Evolutionary conservation across 495 filamentous ascomycete species (phyloP).

Genomic region (Saxophila tyrrhenica): DNA sequence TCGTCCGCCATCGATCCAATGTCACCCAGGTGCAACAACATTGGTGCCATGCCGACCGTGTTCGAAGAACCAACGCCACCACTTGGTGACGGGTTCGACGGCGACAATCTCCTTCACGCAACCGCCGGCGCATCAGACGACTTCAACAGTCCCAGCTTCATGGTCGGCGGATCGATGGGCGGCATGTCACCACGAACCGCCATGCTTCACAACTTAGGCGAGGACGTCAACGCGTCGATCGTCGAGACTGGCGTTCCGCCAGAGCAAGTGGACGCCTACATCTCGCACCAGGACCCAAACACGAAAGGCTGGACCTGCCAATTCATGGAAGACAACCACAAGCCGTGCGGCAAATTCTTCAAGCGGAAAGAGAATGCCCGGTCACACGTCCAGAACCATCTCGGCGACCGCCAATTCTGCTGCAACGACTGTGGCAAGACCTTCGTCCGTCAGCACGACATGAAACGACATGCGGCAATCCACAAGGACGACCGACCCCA

Average conservation of each 20-base stretch:
- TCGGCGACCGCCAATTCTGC: slow-evolving; percentile 85
- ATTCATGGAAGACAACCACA: slow-evolving; percentile 42
- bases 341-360: slow-evolving; percentile 66
- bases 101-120: slow-evolving; percentile 23
- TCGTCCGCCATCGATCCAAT: slow-evolving; percentile 10
- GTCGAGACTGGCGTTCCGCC: slow-evolving; percentile 68
- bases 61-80: slow-evolving; percentile 13
- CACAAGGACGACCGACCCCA: slow-evolving; percentile 90
- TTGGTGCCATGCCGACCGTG: slow-evolving; percentile 15
- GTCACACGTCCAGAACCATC: slow-evolving; percentile 92
- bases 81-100: background rate
- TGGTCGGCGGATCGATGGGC: slow-evolving; percentile 37
- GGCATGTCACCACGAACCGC: slow-evolving; percentile 13
- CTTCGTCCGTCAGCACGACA: slow-evolving; percentile 92
- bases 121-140: slow-evolving; percentile 37
- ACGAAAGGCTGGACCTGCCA: slow-evolving; percentile 80
- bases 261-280: slow-evolving; percentile 78
- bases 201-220: slow-evolving; percentile 17
- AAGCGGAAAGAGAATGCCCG: slow-evolving; percentile 95
- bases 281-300: slow-evolving; percentile 61
- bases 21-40: slow-evolving; percentile 9
- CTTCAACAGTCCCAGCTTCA: slow-evolving; percentile 27
- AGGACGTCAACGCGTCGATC: slow-evolving; percentile 28
- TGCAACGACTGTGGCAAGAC: slow-evolving; percentile 84
- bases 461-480: slow-evolving; percentile 94